Evolutionary conservation across 257 asterid species (phyloP).

Genomic region (Fraxinus cuspidata): DNA sequence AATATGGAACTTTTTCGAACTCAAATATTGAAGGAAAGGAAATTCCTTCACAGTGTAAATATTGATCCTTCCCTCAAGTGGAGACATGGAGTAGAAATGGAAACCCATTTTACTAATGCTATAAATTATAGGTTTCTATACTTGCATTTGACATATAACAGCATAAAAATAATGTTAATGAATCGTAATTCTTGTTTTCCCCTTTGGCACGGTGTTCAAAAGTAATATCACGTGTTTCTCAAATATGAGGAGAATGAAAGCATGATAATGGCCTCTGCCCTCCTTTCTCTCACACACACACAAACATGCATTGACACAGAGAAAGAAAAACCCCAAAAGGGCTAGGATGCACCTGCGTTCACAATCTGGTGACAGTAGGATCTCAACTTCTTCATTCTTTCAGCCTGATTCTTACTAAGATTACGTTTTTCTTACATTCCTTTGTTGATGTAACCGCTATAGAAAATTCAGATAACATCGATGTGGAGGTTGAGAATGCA

Average conservation of each 20-base stretch:
- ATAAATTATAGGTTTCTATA: not conserved
- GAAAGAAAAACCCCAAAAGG: not conserved
- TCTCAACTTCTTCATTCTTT: not conserved
- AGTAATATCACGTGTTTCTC: too few relatives aligned
- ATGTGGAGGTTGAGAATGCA: constrained; percentile 34
- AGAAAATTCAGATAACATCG: constrained; percentile 37
- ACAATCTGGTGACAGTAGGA: not conserved
- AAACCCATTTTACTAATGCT: not conserved
- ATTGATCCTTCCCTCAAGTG: not conserved
- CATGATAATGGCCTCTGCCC: too few relatives aligned
- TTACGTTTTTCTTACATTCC: not conserved
- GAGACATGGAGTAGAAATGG: constrained; percentile 7
- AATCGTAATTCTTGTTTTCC: not conserved
- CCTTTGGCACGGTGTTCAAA: too few relatives aligned
- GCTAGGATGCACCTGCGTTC: not conserved
- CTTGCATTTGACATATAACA: not conserved
- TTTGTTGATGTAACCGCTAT: not conserved
- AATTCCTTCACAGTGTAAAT: not conserved
- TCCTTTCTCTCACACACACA: not conserved
- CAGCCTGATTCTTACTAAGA: not conserved
- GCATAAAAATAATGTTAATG: not conserved
- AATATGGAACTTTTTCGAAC: not conserved
- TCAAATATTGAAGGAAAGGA: not conserved
- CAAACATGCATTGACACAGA: not conserved
- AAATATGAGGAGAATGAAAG: too few relatives aligned